Conservation (phyloP, 305 asterid species). For the Withania somnifera region DNA sequence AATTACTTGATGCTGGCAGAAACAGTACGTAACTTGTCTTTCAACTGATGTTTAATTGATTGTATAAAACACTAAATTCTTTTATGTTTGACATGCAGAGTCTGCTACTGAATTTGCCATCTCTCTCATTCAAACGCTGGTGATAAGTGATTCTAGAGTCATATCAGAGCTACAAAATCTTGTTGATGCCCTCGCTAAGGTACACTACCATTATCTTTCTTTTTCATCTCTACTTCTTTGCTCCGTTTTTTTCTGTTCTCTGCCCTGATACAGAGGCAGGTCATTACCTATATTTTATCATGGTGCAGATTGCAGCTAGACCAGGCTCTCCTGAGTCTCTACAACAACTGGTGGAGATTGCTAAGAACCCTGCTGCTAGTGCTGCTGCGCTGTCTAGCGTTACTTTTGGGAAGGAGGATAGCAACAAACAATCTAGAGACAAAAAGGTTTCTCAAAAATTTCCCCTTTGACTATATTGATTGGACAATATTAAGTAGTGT, state of each 20-base stretch:
- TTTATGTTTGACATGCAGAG: slow-evolving; percentile 43
- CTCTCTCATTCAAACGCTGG: slow-evolving; percentile 67
- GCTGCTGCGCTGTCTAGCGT: slow-evolving; percentile 39
- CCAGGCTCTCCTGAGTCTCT: slow-evolving; percentile 96
- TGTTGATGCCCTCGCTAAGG: slow-evolving; percentile 93
- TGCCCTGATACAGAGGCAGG: background rate
- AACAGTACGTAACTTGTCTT: slow-evolving; percentile 51
- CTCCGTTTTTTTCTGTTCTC: background rate
- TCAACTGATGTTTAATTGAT: slow-evolving; percentile 1
- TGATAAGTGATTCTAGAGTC: slow-evolving; percentile 56
- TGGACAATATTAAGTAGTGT: background rate
- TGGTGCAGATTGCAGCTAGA: slow-evolving; percentile 77
- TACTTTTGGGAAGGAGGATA: slow-evolving; percentile 58
- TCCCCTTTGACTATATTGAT: background rate
- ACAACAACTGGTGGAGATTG: slow-evolving; percentile 87
- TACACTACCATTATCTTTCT: slow-evolving; percentile 8
- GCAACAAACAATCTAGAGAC: slow-evolving; percentile 41
- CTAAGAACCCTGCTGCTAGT: slow-evolving; percentile 63
- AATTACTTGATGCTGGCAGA: slow-evolving; percentile 90
- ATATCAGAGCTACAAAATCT: slow-evolving; percentile 81
- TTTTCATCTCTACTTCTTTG: slow-evolving; percentile 3
- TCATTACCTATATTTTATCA: background rate
- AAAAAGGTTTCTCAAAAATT: slow-evolving; percentile 47
- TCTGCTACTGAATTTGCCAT: slow-evolving; percentile 87
- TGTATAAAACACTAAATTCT: slow-evolving; percentile 12